Evolutionary conservation across 805 yeast genomes (phyloP), one percentile per base, ranked within the genome.

Genomic region (Suhomyces prunicola): DNA sequence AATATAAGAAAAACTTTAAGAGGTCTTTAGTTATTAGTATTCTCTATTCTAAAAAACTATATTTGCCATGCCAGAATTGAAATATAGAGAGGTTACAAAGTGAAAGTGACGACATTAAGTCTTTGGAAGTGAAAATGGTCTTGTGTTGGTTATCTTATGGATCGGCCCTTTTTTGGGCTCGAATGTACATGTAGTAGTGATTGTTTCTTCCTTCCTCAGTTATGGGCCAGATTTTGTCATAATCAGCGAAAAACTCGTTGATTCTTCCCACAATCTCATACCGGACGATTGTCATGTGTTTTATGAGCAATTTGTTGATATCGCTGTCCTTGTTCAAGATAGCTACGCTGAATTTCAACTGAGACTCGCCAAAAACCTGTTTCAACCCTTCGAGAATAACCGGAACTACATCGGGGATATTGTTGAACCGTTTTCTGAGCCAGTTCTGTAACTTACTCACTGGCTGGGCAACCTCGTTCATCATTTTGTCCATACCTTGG

Each of bases 191-290:
- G 46, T 57, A 68, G 31, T 64, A 68, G 44, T 63, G 68, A 12
- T 61, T 45, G 19, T 49, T 51, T 6, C 45, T 60, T 7, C 57
- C 57, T 15, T 50, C 36, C 8, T 44, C 41, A 8, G 13, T 27
- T 8, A 8, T 23, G 1, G 55, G 46, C 10, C 48, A 54, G 15
- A 53, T 41, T 5, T 59, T 57, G 13, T 54, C 59, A 0, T 46
- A 54, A 19, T 55, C 53, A 26, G 55, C 54, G 51, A 71, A 67
- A 47, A 54, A 70, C 6, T 58, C 67, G 39, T 69, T 69, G 17
- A 70, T 51, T 36, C 64, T 60, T n/a, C 72, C 77, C 23, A 64
- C 58, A 53, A 66, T 62, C 56, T 72, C 78, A 50, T 64, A 66
- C n/a, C 69, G 50, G 44, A 60, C 58, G 47, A 74, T 53, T 2